A percentile compares a stretch with the other conserved stretches of the same genome.
Evolutionary conservation across 208 protist species (phyloP).

Genomic region (Trypanosomatidae sp.): DNA sequence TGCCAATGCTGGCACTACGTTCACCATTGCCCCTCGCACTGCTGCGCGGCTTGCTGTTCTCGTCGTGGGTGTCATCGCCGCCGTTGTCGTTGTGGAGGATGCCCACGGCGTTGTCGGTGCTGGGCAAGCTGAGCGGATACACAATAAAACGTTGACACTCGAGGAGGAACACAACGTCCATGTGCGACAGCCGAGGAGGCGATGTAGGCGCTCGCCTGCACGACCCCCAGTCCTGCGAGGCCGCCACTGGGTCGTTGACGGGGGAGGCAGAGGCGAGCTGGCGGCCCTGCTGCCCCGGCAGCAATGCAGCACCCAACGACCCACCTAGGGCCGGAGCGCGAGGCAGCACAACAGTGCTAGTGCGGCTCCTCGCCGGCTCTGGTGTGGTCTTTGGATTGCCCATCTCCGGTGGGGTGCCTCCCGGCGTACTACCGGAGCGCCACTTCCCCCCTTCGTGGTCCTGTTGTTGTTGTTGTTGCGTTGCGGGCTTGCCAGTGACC

Average conservation of each 20-base stretch:
- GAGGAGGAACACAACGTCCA: conserved; percentile 41
- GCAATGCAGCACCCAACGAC: not conserved
- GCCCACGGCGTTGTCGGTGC: not conserved
- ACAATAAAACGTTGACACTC: conserved; percentile 46
- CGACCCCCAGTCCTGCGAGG: not conserved
- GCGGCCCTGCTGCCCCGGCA: not conserved
- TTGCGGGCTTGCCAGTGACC: conserved; percentile 8
- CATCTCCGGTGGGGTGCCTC: not conserved
- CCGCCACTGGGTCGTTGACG: not conserved
- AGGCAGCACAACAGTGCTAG: not conserved
- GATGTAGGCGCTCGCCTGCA: not conserved
- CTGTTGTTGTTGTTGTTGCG: conserved; percentile 5
- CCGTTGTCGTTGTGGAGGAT: not conserved
- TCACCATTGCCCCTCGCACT: not conserved
- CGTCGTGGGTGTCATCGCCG: conserved; percentile 3
- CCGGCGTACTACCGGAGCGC: not conserved
- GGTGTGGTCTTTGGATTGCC: not conserved
- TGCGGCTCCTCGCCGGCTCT: not conserved
- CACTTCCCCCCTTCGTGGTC: not conserved
- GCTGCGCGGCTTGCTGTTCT: not conserved
- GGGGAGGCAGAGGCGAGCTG: not conserved
- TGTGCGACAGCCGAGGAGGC: conserved; percentile 34
- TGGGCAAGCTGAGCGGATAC: conserved; percentile 40
- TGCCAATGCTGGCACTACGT: not conserved
- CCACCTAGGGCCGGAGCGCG: not conserved